Percentiles rank a stretch among this genome's conserved stretches.
These are phyloP conservation scores for Logfia minima DNA, from an alignment of 129 eudicot species.

Conservation along the genomic window DNA sequence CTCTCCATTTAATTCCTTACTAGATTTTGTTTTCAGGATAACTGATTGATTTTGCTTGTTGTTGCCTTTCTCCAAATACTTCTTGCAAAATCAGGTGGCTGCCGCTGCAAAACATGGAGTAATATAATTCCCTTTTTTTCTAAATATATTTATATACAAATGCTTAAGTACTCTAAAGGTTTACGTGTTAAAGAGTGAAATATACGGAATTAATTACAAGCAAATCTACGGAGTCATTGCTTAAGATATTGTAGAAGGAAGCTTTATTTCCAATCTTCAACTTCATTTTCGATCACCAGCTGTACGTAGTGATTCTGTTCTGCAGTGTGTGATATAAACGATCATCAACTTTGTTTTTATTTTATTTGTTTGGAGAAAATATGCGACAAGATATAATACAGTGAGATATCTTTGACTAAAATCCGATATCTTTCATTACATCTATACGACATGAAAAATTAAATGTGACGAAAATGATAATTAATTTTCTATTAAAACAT, in stretches of 20 bases:
- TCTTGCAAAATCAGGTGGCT: slow-evolving; percentile 18
- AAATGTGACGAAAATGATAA: too few relatives aligned
- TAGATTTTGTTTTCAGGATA: slow-evolving; percentile 7
- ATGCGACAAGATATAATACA: too few relatives aligned
- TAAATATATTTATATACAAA: background rate
- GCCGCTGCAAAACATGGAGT: slow-evolving; percentile 10
- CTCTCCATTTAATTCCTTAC: slow-evolving; percentile 20
- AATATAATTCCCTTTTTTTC: too few relatives aligned
- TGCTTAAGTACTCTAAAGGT: background rate
- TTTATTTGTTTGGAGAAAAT: too few relatives aligned
- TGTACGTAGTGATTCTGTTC: too few relatives aligned
- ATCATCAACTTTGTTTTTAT: too few relatives aligned
- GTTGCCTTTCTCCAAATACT: slow-evolving; percentile 14
- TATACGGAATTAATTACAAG: slow-evolving; percentile 9
- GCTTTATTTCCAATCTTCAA: background rate
- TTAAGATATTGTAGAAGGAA: slow-evolving; percentile 25
- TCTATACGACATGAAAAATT: too few relatives aligned
- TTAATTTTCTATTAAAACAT: too few relatives aligned
- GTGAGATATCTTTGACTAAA: too few relatives aligned
- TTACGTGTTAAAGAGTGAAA: background rate
- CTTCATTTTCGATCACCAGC: background rate
- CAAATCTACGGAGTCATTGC: background rate
- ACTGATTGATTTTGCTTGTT: slow-evolving; percentile 3
- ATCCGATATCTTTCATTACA: too few relatives aligned
- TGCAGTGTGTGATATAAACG: too few relatives aligned